These are phyloP conservation scores for Leccinum pachyderme DNA, from an alignment of 1,284 basidiomycete genomes.

Conservation along the genomic window DNA sequence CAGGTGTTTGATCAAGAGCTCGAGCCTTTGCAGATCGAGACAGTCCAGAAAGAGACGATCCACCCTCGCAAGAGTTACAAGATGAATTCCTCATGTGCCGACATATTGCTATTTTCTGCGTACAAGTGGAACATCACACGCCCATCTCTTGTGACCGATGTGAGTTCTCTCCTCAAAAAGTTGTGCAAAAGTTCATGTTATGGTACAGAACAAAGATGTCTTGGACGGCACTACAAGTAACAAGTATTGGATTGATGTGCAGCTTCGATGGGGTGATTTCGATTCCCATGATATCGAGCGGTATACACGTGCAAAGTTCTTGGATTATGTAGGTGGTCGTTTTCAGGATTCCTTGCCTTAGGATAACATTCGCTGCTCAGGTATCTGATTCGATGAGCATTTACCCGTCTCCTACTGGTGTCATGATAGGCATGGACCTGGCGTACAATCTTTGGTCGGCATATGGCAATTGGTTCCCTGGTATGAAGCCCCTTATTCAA, in stretches of 20 bases:
- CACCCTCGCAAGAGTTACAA: constrained; percentile 99
- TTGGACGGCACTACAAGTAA: constrained; percentile 96
- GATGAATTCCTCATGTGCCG: constrained; percentile 98
- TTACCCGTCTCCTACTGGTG: constrained; percentile 97
- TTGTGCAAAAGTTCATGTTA: constrained; percentile 4
- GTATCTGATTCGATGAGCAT: constrained; percentile 96
- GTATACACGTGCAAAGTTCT: constrained; percentile 96
- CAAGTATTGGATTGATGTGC: constrained; percentile 99
- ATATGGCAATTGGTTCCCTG: constrained; percentile 99
- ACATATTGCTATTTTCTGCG: constrained; percentile 95
- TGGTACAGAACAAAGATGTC: constrained; percentile 80
- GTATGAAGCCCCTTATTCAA: constrained; percentile 96
- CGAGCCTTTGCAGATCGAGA: constrained; percentile 98
- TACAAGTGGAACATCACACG: constrained; percentile 99
- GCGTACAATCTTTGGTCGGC: constrained; percentile 99
- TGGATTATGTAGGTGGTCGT: constrained; percentile 74
- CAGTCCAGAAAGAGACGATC: constrained; percentile 99
- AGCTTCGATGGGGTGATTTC: constrained; percentile 98
- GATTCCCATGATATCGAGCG: constrained; percentile 98
- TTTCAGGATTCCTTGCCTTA: background rate
- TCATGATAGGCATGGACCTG: constrained; percentile 97
- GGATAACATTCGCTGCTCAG: constrained; percentile 35
- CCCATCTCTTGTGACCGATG: constrained; percentile 94
- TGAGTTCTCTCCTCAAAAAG: constrained; percentile 36
- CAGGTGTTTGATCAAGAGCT: constrained; percentile 99